Evolutionary conservation across 768 basidiomycete species (phyloP).

Genomic region (Hygrophorus pudorinus): DNA sequence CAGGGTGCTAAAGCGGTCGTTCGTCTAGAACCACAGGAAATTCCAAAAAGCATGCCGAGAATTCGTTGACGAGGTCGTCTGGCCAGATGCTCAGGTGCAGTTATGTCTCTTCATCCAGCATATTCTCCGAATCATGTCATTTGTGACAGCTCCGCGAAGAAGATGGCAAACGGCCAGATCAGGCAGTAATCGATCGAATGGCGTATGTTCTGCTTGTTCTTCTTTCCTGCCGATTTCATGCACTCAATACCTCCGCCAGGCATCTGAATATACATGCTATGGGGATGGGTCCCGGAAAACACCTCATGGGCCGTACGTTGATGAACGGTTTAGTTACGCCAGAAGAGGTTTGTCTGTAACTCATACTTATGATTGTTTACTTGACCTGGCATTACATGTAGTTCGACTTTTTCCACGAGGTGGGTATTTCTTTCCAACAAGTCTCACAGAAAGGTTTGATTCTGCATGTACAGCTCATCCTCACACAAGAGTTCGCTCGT

Average conservation of each 20-base stretch:
- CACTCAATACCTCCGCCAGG: constrained; percentile 33
- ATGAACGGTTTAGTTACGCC: constrained; percentile 75
- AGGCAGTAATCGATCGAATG: constrained; percentile 73
- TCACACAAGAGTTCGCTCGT: constrained; percentile 71
- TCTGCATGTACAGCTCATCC: constrained; percentile 39
- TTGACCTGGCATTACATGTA: constrained; percentile 22
- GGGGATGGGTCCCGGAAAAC: constrained; percentile 90
- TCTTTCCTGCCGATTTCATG: background rate
- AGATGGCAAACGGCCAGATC: constrained; percentile 81
- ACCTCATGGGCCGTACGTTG: constrained; percentile 69
- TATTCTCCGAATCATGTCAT: too few species aligned
- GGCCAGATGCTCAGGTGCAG: constrained; percentile 41
- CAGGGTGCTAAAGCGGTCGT: background rate
- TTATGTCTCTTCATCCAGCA: too few species aligned
- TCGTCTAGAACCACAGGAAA: constrained; percentile 38
- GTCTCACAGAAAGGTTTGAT: background rate
- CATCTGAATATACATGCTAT: constrained; percentile 76
- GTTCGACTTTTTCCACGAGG: constrained; percentile 88
- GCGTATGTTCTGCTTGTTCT: constrained; percentile 21
- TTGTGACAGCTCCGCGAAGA: constrained; percentile 61
- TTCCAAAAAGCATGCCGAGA: constrained; percentile 55
- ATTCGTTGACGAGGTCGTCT: constrained; percentile 63
- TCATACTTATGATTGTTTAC: background rate
- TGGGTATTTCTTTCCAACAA: constrained; percentile 10
- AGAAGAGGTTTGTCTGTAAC: constrained; percentile 43